A percentile compares a stretch with the other conserved stretches of the same genome.
These are phyloP conservation scores for Oryza glaberrima DNA, from an alignment of 176 grass and related monocot genomes.

Conservation along the genomic window DNA sequence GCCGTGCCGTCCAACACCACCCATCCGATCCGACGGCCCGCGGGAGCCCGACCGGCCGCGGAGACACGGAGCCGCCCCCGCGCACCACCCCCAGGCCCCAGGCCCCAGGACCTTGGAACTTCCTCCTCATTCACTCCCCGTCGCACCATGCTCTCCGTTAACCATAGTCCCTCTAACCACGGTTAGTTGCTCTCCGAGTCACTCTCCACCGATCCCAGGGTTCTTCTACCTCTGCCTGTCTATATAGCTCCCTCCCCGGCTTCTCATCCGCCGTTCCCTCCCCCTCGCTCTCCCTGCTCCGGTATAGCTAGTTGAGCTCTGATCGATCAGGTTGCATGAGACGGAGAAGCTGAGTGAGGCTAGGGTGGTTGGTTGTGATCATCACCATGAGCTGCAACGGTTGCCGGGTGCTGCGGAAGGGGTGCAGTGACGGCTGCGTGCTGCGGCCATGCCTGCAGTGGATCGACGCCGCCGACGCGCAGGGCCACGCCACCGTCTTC, in stretches of 20 bases:
- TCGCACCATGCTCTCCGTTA: not conserved
- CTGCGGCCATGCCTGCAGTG: slow-evolving; percentile 83
- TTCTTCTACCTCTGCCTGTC: not conserved
- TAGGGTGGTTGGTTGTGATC: not conserved
- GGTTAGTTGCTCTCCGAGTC: slow-evolving; percentile 22
- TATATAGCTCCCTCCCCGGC: slow-evolving; percentile 55
- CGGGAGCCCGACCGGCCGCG: slow-evolving; percentile 59
- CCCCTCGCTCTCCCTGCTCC: not conserved
- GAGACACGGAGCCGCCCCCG: slow-evolving; percentile 79
- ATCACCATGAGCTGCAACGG: slow-evolving; percentile 84
- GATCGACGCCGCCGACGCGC: slow-evolving; percentile 77
- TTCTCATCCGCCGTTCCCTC: slow-evolving; percentile 33
- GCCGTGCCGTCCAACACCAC: not conserved
- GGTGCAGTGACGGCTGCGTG: slow-evolving; percentile 79
- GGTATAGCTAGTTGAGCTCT: no score
- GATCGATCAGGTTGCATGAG: not conserved
- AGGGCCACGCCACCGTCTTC: slow-evolving; percentile 88
- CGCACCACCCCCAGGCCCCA: slow-evolving; percentile 54
- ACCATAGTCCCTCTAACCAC: slow-evolving; percentile 21
- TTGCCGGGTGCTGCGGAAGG: slow-evolving; percentile 80
- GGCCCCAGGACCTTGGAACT: slow-evolving; percentile 43
- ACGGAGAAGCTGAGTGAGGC: not conserved
- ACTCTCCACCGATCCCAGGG: not conserved
- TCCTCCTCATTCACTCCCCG: slow-evolving; percentile 19
- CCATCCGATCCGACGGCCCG: slow-evolving; percentile 30